Conservation (phyloP, 1,284 basidiomycete genomes). For the Ceratobasidium sp. region DNA sequence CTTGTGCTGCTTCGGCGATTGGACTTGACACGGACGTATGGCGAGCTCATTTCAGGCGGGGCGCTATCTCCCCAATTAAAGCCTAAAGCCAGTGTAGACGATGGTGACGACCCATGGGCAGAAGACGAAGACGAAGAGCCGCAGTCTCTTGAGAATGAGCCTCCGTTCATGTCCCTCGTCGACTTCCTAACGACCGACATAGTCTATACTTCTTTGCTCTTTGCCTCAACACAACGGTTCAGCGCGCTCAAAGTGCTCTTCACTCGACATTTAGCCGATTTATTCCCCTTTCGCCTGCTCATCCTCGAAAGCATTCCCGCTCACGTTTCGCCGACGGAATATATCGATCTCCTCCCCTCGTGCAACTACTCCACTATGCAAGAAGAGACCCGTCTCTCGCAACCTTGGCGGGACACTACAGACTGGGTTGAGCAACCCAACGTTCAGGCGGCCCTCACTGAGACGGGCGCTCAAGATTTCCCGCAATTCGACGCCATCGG, state of each 20-base stretch:
- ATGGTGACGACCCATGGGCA: conserved; percentile 83
- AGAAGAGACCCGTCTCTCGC: conserved; percentile 57
- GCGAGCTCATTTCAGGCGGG: conserved; percentile 50
- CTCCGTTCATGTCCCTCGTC: conserved; percentile 69
- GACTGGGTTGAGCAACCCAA: conserved; percentile 71
- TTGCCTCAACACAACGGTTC: conserved; percentile 76
- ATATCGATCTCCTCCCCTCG: conserved; percentile 74
- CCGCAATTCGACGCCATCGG: conserved; percentile 40
- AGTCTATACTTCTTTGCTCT: conserved; percentile 69
- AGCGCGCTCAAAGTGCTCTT: conserved; percentile 71
- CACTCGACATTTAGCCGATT: conserved; percentile 66
- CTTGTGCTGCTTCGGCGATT: conserved; percentile 70
- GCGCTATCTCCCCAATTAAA: background rate
- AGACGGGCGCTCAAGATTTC: conserved; percentile 45
- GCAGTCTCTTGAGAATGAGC: conserved; percentile 52
- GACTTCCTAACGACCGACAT: conserved; percentile 75
- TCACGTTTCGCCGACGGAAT: conserved; percentile 74
- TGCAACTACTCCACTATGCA: conserved; percentile 66
- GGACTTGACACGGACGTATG: conserved; percentile 77
- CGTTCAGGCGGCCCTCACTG: conserved; percentile 62
- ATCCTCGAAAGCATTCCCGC: conserved; percentile 82
- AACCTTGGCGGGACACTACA: conserved; percentile 65
- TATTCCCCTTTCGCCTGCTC: conserved; percentile 79
- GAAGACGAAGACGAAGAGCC: conserved; percentile 63
- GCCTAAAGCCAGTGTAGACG: conserved; percentile 58